Percentiles rank a stretch among this genome's conserved stretches.
phyloP scores from a whole-genome alignment of 2,329 filamentous ascomycete species.

The Apiospora rasikravindrae region DNA sequence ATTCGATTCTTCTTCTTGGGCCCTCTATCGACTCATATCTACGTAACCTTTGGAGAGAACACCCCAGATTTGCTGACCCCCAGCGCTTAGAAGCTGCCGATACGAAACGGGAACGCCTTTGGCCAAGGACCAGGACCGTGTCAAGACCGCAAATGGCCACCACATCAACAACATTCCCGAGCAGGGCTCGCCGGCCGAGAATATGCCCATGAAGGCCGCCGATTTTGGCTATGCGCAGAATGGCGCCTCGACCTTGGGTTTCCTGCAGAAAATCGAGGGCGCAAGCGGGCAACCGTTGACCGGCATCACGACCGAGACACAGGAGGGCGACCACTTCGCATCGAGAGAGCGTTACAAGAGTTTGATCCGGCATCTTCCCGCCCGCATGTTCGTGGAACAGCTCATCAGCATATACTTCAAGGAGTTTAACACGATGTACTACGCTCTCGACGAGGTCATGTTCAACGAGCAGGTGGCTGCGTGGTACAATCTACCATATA shows the following conservation, averaged over 20 bases:
- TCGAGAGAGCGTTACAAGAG: constrained; percentile 63
- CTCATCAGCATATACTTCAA: constrained; percentile 60
- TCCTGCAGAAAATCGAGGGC: constrained; percentile 60
- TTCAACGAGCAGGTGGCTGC: constrained; percentile 57
- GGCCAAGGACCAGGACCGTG: constrained; percentile 39
- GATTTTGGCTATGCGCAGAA: constrained; percentile 60
- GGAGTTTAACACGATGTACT: constrained; percentile 67
- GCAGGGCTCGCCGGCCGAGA: constrained; percentile 32
- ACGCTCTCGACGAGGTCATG: constrained; percentile 56
- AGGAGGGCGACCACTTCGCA: constrained; percentile 45
- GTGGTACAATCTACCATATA: constrained; percentile 62
- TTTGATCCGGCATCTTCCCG: constrained; percentile 62
- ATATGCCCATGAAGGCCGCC: constrained; percentile 48
- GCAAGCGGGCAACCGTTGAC: constrained; percentile 42
- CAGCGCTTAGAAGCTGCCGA: constrained; percentile 47
- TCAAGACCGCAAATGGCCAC: constrained; percentile 26
- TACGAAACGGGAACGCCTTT: constrained; percentile 60
- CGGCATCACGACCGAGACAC: constrained; percentile 38
- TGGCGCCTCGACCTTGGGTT: constrained; percentile 54
- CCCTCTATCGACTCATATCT: not conserved
- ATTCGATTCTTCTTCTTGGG: not conserved
- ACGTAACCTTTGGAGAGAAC: not conserved
- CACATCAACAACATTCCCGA: not conserved
- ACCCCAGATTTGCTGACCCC: not conserved
- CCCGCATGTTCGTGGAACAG: constrained; percentile 58